phyloP scores from a whole-genome alignment of 257 asterid species.

The Mitragyna speciosa region DNA sequence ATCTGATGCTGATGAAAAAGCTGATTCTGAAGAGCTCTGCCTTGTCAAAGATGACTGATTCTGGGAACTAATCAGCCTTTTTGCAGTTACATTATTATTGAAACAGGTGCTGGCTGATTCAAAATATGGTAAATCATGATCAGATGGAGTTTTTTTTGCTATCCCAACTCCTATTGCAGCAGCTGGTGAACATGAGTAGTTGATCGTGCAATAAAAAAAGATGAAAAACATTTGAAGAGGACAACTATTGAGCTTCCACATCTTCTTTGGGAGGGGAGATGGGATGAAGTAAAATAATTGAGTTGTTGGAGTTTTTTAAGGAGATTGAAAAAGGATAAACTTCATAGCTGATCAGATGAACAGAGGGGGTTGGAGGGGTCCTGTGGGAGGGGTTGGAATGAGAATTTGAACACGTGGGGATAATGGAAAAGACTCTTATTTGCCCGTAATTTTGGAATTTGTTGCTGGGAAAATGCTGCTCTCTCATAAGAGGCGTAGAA shows the following conservation, averaged over 20 bases:
- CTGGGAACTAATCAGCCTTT: neutral
- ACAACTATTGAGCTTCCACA: neutral
- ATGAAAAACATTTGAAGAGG: neutral
- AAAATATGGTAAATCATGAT: conserved; percentile 41
- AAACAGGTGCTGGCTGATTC: conserved; percentile 14
- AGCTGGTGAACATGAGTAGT: neutral
- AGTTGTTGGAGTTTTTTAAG: neutral
- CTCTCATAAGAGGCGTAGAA: neutral
- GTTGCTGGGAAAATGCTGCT: neutral
- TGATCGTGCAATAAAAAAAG: neutral
- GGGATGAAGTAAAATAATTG: neutral
- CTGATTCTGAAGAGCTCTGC: neutral
- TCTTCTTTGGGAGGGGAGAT: neutral
- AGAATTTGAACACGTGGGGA: conserved; percentile 24
- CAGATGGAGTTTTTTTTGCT: conserved; percentile 1
- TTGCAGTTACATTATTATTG: neutral
- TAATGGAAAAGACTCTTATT: neutral
- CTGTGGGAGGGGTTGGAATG: neutral
- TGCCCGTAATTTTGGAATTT: conserved; percentile 16
- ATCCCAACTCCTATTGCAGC: neutral
- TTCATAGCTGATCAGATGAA: neutral
- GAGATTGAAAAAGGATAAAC: neutral
- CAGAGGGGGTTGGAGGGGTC: neutral
- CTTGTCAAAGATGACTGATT: conserved; percentile 32
- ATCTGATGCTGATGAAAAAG: conserved; percentile 9